Evolutionary conservation across 2,329 filamentous ascomycete species (phyloP).

Genomic region (Aspergillus udagawae): DNA sequence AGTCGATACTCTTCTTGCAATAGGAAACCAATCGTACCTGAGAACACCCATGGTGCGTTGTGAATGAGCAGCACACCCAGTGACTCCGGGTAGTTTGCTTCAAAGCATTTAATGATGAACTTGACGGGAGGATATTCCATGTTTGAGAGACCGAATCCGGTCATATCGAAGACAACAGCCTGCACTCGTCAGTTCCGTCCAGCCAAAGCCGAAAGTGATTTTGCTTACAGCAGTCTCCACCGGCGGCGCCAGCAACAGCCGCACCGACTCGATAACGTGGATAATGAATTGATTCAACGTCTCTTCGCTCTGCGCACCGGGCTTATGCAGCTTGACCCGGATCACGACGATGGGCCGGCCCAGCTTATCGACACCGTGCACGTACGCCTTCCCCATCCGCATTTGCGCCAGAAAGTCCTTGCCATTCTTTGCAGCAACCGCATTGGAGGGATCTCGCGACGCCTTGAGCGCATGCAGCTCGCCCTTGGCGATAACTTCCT

Average conservation of each 20-base stretch:
- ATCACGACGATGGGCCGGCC: constrained; percentile 83
- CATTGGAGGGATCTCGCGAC: constrained; percentile 51
- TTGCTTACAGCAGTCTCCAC: constrained; percentile 79
- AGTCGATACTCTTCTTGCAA: background rate
- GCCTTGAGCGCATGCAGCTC: constrained; percentile 62
- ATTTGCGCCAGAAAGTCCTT: constrained; percentile 77
- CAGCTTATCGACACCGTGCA: constrained; percentile 78
- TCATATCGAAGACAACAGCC: constrained; percentile 95
- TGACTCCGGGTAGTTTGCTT: constrained; percentile 94
- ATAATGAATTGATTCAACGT: constrained; percentile 84
- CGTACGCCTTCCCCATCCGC: constrained; percentile 83
- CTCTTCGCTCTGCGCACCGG: constrained; percentile 79
- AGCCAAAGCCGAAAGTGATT: background rate
- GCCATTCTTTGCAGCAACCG: constrained; percentile 60
- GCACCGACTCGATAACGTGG: constrained; percentile 87
- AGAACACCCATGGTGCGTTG: constrained; percentile 93
- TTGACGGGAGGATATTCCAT: constrained; percentile 98
- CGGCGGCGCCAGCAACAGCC: constrained; percentile 70
- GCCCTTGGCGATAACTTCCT: constrained; percentile 72
- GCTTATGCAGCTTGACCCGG: constrained; percentile 71
- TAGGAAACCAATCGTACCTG: constrained; percentile 53
- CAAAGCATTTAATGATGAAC: constrained; percentile 98
- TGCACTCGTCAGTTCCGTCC: constrained; percentile 31
- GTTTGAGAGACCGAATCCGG: constrained; percentile 84
- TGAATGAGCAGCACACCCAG: constrained; percentile 85